Conservation (phyloP, 805 yeast species). For the Debaryomyces hansenii region DNA sequence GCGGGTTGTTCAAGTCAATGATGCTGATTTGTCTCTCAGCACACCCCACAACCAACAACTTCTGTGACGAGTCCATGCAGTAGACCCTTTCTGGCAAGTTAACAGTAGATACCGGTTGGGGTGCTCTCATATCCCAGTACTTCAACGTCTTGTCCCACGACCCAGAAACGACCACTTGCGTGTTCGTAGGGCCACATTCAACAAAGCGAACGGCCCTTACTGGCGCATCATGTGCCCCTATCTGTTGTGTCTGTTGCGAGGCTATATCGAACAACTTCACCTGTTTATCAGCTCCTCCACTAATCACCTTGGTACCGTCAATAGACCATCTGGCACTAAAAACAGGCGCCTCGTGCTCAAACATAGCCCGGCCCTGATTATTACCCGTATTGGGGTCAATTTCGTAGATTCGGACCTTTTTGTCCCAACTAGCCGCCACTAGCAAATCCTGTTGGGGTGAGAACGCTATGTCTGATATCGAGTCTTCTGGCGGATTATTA, state of each 20-base stretch:
- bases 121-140: slow-evolving; percentile 93
- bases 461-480: slow-evolving; percentile 79
- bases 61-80: slow-evolving; percentile 80
- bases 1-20: slow-evolving; percentile 81
- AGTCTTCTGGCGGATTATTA: slow-evolving; percentile 87
- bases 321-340: slow-evolving; percentile 76
- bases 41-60: slow-evolving; percentile 86
- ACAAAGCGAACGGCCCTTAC: slow-evolving; percentile 75
- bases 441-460: slow-evolving; percentile 83
- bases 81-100: slow-evolving; percentile 89
- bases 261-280: slow-evolving; percentile 81
- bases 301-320: slow-evolving; percentile 85
- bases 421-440: slow-evolving; percentile 91
- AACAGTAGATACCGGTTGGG: slow-evolving; percentile 77
- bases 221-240: slow-evolving; percentile 84
- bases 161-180: slow-evolving; percentile 83
- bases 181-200: slow-evolving; percentile 79
- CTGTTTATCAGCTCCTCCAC: slow-evolving; percentile 86
- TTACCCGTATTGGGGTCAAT: slow-evolving; percentile 68
- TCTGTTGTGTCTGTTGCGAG: slow-evolving; percentile 76
- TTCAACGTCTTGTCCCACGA: slow-evolving; percentile 95
- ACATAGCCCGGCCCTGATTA: slow-evolving; percentile 85
- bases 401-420: slow-evolving; percentile 90
- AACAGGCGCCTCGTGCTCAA: slow-evolving; percentile 88
- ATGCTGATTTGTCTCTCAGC: slow-evolving; percentile 84